These are phyloP conservation scores for Fusarium abutilonis DNA, from an alignment of 2,329 filamentous ascomycete genomes.

Conservation along the genomic window DNA sequence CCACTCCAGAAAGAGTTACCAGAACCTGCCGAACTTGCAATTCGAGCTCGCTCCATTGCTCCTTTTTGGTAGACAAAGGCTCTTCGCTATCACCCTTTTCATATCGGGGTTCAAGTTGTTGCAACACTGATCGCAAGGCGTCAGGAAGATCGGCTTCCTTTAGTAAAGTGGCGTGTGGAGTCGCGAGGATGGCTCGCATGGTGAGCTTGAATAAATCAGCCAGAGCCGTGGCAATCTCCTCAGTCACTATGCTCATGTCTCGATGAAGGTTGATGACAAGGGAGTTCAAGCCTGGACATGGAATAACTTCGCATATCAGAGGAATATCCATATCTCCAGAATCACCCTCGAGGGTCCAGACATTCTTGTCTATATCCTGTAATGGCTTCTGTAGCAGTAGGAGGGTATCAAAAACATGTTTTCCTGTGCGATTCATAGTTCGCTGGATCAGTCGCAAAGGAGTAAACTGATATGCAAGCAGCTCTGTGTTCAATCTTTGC, in stretches of 20 bases:
- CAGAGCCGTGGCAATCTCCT: conserved; percentile 43
- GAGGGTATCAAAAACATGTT: conserved; percentile 79
- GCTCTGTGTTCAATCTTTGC: conserved; percentile 68
- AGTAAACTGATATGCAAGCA: conserved; percentile 77
- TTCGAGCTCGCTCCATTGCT: conserved; percentile 63
- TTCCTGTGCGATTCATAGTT: conserved; percentile 53
- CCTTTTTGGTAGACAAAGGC: conserved; percentile 28
- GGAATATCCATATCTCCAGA: conserved; percentile 76
- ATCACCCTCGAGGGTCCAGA: conserved; percentile 69
- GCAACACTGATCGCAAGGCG: conserved; percentile 29
- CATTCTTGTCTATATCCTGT: conserved; percentile 62
- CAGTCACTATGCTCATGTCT: conserved; percentile 56
- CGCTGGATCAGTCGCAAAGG: conserved; percentile 77
- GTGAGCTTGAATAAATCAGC: conserved; percentile 47
- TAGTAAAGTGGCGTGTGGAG: conserved; percentile 43
- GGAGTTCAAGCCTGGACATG: conserved; percentile 60
- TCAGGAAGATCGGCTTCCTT: conserved; percentile 39
- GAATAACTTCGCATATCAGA: conserved; percentile 78
- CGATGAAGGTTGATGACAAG: conserved; percentile 72
- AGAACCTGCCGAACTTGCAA: conserved; percentile 64
- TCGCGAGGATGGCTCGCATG: conserved; percentile 41
- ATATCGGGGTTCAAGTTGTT: conserved; percentile 34
- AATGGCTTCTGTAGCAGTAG: conserved; percentile 78
- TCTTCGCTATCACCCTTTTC: conserved; percentile 28
- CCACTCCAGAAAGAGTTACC: conserved; percentile 65